These are phyloP conservation scores for Termitomyces bulborhizus DNA, from an alignment of 768 basidiomycete genomes.

Conservation along the genomic window DNA sequence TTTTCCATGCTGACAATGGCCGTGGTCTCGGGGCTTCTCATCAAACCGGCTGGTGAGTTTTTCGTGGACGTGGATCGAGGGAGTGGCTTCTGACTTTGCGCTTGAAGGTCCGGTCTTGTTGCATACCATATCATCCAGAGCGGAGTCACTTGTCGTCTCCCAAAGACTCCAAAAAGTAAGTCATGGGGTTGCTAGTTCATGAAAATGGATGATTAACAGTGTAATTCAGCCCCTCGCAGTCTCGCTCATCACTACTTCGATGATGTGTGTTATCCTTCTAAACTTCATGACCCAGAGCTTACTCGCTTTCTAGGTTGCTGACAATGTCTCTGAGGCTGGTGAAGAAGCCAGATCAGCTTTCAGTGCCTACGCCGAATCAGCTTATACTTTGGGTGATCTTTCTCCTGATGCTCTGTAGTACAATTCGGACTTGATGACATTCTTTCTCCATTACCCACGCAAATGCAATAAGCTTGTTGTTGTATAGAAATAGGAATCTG, in stretches of 20 bases:
- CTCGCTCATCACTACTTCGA: slow-evolving; percentile 93
- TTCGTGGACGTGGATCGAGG: background rate
- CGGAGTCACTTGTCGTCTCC: slow-evolving; percentile 82
- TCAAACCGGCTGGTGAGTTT: slow-evolving; percentile 88
- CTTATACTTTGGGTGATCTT: slow-evolving; percentile 57
- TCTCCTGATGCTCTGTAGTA: slow-evolving; percentile 63
- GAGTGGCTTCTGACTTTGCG: background rate
- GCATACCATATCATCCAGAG: slow-evolving; percentile 90
- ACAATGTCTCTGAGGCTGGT: slow-evolving; percentile 64
- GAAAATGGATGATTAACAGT: slow-evolving; percentile 2
- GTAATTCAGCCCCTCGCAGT: slow-evolving; percentile 68
- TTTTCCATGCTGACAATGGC: slow-evolving; percentile 93
- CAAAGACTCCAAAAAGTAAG: slow-evolving; percentile 91
- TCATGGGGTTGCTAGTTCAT: slow-evolving; percentile 6
- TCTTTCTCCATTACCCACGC: background rate
- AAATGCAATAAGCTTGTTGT: background rate
- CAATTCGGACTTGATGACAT: background rate
- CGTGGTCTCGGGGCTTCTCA: slow-evolving; percentile 95
- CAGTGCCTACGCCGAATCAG: slow-evolving; percentile 41
- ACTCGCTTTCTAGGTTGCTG: slow-evolving; percentile 51
- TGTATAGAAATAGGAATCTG: background rate
- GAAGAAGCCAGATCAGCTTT: slow-evolving; percentile 61
- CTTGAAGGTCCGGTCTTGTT: slow-evolving; percentile 74
- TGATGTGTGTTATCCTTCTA: slow-evolving; percentile 51
- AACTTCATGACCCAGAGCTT: background rate